Base-by-base conservation (phyloP, 2,329 filamentous ascomycete genomes). In the Botryotinia calthae region DNA sequence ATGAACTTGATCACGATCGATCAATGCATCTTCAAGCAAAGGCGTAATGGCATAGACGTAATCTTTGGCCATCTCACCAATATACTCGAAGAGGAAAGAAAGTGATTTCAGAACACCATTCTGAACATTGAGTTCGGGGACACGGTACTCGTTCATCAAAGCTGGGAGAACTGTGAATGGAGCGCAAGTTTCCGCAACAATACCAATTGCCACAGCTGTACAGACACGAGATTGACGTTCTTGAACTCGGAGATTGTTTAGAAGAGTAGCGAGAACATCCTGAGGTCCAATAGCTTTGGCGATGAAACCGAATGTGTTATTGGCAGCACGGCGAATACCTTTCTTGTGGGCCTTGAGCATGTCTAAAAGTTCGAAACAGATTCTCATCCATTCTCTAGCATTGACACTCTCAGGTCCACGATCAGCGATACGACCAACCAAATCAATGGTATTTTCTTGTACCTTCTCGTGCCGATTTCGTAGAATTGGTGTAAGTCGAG, bases 301-400 rank as follows among this genome's bases (percentile, higher is more conserved):
- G 80, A 99, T 99, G 87, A 98, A 99, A 82, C 96, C 96, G 79
- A 99, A 99, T 0, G 96, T 99, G 86, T 99, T 99, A 88, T 99
- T 99, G 78, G 96, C 97, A 34, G 96, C 96, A 82, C 96, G 92
- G 76, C 96, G 93, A 78, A 99, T 99, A 76, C 96, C 97, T 87
- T 99, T 99, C 85, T 99, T 99, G 86, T 99, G 96, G 10, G 96
- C 96, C 84, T 99, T 99, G 79, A 99, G 89, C 96, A 99, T 99
- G 84, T 99, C 96, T 44, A 99, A 89, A 71, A 99, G 86, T 85
- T 99, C 96, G 83, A 99, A 99, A 84, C 96, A 99, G 82, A 99
- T 99, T 81, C 96, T 91, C 97, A 99, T 99, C 96, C 96, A 99
- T 83, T 99, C 96, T 80, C 96, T 90, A 22, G 96, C 95, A 81